Evolutionary conservation across 2,329 filamentous ascomycete species (phyloP).

Genomic region (Scytalidium lignicola): DNA sequence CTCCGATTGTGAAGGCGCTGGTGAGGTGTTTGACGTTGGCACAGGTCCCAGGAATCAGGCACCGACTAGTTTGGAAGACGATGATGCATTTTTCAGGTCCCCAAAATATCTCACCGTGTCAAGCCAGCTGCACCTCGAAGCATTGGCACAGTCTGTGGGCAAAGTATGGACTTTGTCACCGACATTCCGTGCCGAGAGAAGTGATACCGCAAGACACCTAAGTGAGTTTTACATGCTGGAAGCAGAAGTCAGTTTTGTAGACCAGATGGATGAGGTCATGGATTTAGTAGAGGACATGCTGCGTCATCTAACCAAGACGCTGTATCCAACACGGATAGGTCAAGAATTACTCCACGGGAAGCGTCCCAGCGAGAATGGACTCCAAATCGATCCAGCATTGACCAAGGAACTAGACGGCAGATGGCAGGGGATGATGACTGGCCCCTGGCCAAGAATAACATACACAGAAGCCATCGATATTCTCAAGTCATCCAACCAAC

Average conservation of each 20-base stretch:
- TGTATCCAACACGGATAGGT: conserved; percentile 39
- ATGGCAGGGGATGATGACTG: conserved; percentile 63
- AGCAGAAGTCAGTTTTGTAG: conserved; percentile 77
- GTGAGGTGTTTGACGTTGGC: conserved; percentile 77
- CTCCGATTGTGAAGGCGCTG: conserved; percentile 94
- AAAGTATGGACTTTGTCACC: conserved; percentile 93
- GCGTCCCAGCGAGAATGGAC: conserved; percentile 28
- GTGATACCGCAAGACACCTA: conserved; percentile 87
- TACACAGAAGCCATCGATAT: conserved; percentile 73
- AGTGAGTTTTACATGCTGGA: conserved; percentile 99
- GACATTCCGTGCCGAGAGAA: conserved; percentile 88
- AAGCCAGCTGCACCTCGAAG: conserved; percentile 89
- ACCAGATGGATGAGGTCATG: conserved; percentile 68
- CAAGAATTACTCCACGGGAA: conserved; percentile 49
- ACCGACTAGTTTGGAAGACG: conserved; percentile 24
- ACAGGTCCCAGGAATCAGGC: conserved; percentile 13
- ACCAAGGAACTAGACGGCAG: conserved; percentile 54
- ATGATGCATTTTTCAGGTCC: conserved; percentile 68
- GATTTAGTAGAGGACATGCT: conserved; percentile 76
- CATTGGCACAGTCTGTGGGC: conserved; percentile 79
- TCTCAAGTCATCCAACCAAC: conserved; percentile 53
- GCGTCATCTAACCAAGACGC: conserved; percentile 45
- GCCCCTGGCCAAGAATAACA: conserved; percentile 72
- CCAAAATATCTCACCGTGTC: conserved; percentile 97
- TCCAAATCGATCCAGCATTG: conserved; percentile 23